Conservation (phyloP, 2,329 filamentous ascomycete species). For the Ceratocystis cacaofunesta region DNA sequence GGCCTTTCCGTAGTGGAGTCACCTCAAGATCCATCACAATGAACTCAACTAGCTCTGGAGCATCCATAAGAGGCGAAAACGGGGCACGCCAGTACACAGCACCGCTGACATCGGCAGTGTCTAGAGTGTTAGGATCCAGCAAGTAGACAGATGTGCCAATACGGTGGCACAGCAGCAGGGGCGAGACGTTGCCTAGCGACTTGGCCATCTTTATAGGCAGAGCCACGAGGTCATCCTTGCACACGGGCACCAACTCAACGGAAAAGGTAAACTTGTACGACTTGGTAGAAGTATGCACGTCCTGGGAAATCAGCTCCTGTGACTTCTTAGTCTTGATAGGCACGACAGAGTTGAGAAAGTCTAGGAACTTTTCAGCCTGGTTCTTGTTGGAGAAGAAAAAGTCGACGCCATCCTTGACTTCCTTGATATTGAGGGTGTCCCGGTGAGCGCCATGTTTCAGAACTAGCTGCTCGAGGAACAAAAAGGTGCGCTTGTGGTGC, state of each 20-base stretch:
- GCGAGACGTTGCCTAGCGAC: conserved; percentile 73
- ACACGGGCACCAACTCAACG: conserved; percentile 79
- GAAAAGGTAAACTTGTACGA: conserved; percentile 93
- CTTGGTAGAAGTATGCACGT: conserved; percentile 78
- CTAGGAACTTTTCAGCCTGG: conserved; percentile 80
- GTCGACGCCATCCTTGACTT: conserved; percentile 87
- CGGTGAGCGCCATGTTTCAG: conserved; percentile 83
- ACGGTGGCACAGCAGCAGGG: conserved; percentile 70
- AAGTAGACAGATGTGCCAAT: conserved; percentile 84
- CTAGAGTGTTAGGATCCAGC: conserved; percentile 77
- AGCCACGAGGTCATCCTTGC: conserved; percentile 93
- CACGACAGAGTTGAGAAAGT: conserved; percentile 71
- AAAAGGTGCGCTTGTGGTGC: conserved; percentile 67
- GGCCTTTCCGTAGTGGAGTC: conserved; percentile 58
- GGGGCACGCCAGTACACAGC: conserved; percentile 82
- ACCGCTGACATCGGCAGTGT: conserved; percentile 72
- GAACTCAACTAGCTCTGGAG: conserved; percentile 77
- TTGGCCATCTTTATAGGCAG: conserved; percentile 81
- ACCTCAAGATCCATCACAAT: conserved; percentile 89
- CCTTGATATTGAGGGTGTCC: conserved; percentile 96
- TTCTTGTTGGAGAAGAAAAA: conserved; percentile 88
- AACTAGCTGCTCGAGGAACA: conserved; percentile 78
- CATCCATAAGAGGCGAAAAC: conserved; percentile 70
- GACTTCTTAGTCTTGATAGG: conserved; percentile 64
- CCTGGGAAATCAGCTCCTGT: conserved; percentile 80